Base-by-base conservation (phyloP, 257 asterid species). In the Echium plantagineum region DNA sequence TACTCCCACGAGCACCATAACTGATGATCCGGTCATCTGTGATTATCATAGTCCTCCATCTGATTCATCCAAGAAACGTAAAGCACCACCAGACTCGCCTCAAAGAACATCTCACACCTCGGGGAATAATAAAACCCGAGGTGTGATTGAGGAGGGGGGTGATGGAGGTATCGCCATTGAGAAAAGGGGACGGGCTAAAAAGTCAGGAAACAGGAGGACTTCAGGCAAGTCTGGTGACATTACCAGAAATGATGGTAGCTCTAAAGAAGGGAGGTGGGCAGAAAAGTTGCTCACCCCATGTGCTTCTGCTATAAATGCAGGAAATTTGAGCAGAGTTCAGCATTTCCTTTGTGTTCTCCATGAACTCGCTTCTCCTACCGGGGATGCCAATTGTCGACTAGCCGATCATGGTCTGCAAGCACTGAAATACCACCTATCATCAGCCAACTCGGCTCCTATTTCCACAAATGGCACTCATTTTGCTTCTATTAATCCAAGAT, bases 251-350 rank as follows among this genome's bases (percentile, higher is more conserved):
- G 9, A 7, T 38, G 48, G 48, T 7, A 7, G 48, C 9, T 38
- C 38, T 69, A 83, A 78, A 70, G 96, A 88, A n/a, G 89, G 90
- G 51, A 73, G 94, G 71, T 88, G 96, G 95, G 95, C 96, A 2
- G 95, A 85, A 60, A 94, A 85, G 77, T 35, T 35, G 1, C 46
- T 35, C 46, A 35, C 7, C 0, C 46, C 46, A 35, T 89, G 96
- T 60, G 94, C 96, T 7, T 86, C 94, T 0, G 96, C 95, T 16
- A 75, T 89, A 57, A 60, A 83, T 3, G 77, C 81, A 24, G 68
- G 84, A 24, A 83, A 89, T 55, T 78, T 73, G 0, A 78, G 82
- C 24, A 75, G 95, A 0, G 86, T 85, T 62, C 96, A 85, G 65
- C 96, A 89, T 69, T 78, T 89, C 60, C 63, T 89, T 62, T 89